Percentiles rank a stretch among this genome's conserved stretches.
These are phyloP conservation scores for Leersia perrieri DNA, from an alignment of 176 grass and related monocot species.

Conservation along the genomic window DNA sequence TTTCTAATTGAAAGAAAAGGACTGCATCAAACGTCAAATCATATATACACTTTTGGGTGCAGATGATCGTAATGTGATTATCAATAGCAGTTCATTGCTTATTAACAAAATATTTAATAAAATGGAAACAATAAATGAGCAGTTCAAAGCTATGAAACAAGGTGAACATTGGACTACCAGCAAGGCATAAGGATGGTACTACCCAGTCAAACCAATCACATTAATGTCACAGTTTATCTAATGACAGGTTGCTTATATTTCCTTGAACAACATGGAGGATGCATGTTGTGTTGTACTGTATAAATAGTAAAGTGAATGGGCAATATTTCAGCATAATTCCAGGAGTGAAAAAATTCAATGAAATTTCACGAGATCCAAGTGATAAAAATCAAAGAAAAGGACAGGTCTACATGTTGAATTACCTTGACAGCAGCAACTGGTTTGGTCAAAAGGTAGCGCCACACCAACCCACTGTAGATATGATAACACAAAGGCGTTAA, in stretches of 20 bases:
- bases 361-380: constrained; percentile 13
- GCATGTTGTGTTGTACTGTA: background rate
- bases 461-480: constrained; percentile 69
- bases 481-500: constrained; percentile 20
- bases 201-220: background rate
- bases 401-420: constrained; percentile 17
- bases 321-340: too few species aligned
- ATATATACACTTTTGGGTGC: background rate
- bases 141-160: constrained; percentile 1
- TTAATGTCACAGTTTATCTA: background rate
- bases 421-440: constrained; percentile 88
- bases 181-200: background rate
- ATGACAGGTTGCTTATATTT: background rate
- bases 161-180: background rate
- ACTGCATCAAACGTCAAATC: constrained; percentile 1
- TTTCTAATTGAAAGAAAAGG: constrained; percentile 4
- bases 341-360: background rate
- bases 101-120: background rate
- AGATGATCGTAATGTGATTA: background rate
- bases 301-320: background rate
- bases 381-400: constrained; percentile 9
- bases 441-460: constrained; percentile 86
- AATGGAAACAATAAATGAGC: background rate
- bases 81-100: background rate
- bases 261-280: background rate